Evolutionary conservation across 2,329 filamentous ascomycete genomes (phyloP).

Genomic region (Monascus ruber): DNA sequence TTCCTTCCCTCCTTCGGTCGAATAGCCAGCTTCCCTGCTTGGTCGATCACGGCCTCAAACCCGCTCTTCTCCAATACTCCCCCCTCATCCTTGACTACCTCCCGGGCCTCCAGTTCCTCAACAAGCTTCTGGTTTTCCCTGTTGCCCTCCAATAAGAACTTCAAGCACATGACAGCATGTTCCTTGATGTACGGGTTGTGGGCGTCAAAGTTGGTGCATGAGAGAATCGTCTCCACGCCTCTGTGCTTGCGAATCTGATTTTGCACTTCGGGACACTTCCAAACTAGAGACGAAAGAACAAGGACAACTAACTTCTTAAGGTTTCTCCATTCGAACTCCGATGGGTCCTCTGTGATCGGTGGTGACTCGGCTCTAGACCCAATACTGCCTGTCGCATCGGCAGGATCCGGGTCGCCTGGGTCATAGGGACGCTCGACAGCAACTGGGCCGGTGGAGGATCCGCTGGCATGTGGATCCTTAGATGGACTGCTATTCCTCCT

Average conservation of each 20-base stretch:
- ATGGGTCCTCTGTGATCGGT: conserved; percentile 48
- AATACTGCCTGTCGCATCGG: conserved; percentile 28
- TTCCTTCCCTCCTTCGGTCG: conserved; percentile 19
- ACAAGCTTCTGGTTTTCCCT: conserved; percentile 43
- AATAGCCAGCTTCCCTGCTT: conserved; percentile 32
- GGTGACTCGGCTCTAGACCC: conserved; percentile 36
- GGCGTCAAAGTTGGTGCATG: conserved; percentile 83
- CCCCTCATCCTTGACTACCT: conserved; percentile 30
- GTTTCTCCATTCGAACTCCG: conserved; percentile 62
- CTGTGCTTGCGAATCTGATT: conserved; percentile 75
- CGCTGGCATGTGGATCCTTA: conserved; percentile 19
- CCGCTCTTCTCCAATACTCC: conserved; percentile 31
- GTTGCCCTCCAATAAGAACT: conserved; percentile 50
- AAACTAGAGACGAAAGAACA: conserved; percentile 78
- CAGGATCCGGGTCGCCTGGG: conserved; percentile 26
- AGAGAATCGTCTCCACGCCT: conserved; percentile 76
- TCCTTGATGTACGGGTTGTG: conserved; percentile 92
- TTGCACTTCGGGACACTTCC: conserved; percentile 76
- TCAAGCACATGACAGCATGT: conserved; percentile 77
- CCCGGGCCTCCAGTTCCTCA: conserved; percentile 35
- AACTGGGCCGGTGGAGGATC: conserved; percentile 26
- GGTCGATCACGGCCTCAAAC: conserved; percentile 32
- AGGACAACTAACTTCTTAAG: conserved; percentile 89
- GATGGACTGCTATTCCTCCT: conserved; percentile 14
- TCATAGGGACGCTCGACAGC: conserved; percentile 58